Conservation (phyloP, 192 early-diverging fungal species). For the Rhizoclosmatium sp. region DNA sequence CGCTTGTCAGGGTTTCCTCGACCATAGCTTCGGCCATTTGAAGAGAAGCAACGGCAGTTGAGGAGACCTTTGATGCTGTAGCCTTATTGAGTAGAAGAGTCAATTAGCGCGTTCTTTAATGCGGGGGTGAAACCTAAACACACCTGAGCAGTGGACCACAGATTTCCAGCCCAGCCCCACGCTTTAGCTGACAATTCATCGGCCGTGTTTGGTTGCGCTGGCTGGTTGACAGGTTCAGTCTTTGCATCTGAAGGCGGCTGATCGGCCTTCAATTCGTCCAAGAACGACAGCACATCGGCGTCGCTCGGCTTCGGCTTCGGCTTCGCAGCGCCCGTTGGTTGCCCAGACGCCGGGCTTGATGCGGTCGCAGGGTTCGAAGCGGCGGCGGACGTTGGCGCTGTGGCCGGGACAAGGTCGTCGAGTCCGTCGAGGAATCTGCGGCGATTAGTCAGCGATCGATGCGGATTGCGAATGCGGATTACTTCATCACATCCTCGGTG, state of each 20-base stretch:
- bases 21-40: slow-evolving; percentile 51
- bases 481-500: slow-evolving; percentile 37
- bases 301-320: neutral
- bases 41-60: slow-evolving; percentile 45
- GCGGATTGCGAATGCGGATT: neutral
- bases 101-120: neutral
- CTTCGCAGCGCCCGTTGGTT: neutral
- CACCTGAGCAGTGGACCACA: slow-evolving; percentile 32
- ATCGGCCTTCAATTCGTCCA: slow-evolving; percentile 45
- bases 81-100: neutral
- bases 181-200: neutral
- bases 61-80: slow-evolving; percentile 40
- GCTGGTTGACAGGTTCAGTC: neutral
- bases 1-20: slow-evolving; percentile 52
- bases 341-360: neutral
- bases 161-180: slow-evolving; percentile 34
- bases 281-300: slow-evolving; percentile 51
- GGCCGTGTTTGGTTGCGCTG: neutral
- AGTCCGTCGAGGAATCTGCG: slow-evolving; percentile 37
- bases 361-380: neutral
- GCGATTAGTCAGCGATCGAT: neutral
- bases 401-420: slow-evolving; percentile 15
- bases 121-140: neutral
- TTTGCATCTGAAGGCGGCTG: neutral
- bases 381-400: neutral